These are phyloP conservation scores for Dillenia turbinata DNA, from an alignment of 164 flowering plant genomes.

Conservation along the genomic window DNA sequence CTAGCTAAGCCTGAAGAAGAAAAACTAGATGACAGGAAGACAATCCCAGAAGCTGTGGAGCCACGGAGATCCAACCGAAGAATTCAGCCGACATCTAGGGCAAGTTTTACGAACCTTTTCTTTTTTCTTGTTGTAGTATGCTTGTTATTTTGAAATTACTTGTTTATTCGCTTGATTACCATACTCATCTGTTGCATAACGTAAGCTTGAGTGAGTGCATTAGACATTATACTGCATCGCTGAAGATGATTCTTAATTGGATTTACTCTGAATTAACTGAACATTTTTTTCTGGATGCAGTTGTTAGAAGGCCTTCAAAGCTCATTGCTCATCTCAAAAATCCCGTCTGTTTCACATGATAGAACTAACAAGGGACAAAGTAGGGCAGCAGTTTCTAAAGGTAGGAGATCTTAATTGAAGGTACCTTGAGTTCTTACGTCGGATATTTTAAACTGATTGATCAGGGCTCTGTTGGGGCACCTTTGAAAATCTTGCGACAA, in stretches of 20 bases:
- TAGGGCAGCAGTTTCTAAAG: constrained; percentile 24
- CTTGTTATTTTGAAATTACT: no score
- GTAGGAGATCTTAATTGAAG: constrained; percentile 24
- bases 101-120: constrained; percentile 14
- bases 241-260: no score
- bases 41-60: constrained; percentile 43
- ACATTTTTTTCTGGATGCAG: constrained; percentile 19
- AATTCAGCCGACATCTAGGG: constrained; percentile 97
- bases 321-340: constrained; percentile 51
- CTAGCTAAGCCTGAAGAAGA: constrained; percentile 41
- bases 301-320: constrained; percentile 68
- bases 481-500: neutral
- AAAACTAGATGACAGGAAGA: constrained; percentile 28
- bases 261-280: no score
- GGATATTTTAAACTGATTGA: no score
- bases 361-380: constrained; percentile 33
- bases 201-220: no score
- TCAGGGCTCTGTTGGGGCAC: no score
- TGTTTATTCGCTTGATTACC: no score
- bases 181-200: no score
- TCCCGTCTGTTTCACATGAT: constrained; percentile 50
- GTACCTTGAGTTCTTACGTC: neutral
- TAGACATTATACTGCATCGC: no score
- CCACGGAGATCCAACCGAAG: constrained; percentile 90
- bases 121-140: neutral